Evolutionary conservation across 2,329 filamentous ascomycete species (phyloP).

Genomic region (Meredithiella fracta): DNA sequence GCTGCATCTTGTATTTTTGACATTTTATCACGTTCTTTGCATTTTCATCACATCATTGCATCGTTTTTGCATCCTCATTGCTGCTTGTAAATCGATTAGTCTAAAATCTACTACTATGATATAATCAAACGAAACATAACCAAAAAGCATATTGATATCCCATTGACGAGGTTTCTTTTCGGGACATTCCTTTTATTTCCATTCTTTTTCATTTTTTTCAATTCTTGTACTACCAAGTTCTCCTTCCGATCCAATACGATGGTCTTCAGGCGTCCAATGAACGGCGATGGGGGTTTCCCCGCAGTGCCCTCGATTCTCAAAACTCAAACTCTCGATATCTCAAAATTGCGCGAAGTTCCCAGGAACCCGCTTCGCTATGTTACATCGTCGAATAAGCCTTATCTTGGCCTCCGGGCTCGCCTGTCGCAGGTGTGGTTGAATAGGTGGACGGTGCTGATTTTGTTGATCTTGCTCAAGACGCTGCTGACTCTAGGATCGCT

Average conservation of each 20-base stretch:
- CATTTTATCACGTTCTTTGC: not conserved
- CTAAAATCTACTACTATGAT: not conserved
- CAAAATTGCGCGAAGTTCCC: slow-evolving; percentile 20
- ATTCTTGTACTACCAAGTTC: not conserved
- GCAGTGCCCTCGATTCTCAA: slow-evolving; percentile 24
- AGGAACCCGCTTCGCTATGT: slow-evolving; percentile 36
- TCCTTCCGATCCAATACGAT: not conserved
- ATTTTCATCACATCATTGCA: slow-evolving; percentile 1
- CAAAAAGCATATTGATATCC: too few relatives aligned
- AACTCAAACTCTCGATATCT: slow-evolving; percentile 24
- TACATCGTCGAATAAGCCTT: slow-evolving; percentile 58
- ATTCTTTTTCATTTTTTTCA: not conserved
- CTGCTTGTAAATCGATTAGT: not conserved
- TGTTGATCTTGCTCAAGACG: slow-evolving; percentile 70
- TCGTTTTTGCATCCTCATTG: not conserved
- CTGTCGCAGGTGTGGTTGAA: slow-evolving; percentile 97
- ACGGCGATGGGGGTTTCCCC: not conserved
- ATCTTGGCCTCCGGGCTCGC: slow-evolving; percentile 74
- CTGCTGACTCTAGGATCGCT: slow-evolving; percentile 60
- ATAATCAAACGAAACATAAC: not conserved
- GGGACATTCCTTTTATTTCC: not conserved
- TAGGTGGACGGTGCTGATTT: slow-evolving; percentile 79
- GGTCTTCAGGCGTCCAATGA: not conserved
- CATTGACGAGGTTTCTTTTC: not conserved
- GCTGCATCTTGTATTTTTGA: not conserved